A percentile compares a stretch with the other conserved stretches of the same genome.
Conservation (phyloP, 345 rosid genomes). For the Brassica rapa region DNA sequence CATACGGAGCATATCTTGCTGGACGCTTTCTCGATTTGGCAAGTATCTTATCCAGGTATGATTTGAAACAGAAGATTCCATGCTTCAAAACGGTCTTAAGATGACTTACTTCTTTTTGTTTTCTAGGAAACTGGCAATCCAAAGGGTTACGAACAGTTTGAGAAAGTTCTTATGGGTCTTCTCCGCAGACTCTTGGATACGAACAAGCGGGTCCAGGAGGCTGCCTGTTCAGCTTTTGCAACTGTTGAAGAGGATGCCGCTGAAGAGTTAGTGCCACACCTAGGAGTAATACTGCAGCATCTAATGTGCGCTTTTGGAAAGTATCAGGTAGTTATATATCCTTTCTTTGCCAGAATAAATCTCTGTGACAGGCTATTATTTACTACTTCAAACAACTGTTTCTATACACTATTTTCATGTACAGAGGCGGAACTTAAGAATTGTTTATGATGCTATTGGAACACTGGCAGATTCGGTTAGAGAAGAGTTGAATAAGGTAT, state of each 20-base stretch:
- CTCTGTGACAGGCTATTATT: slow-evolving; percentile 4
- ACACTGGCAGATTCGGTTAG: slow-evolving; percentile 98
- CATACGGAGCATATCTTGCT: slow-evolving; percentile 91
- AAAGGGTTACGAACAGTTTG: slow-evolving; percentile 81
- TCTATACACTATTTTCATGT: slow-evolving; percentile 16
- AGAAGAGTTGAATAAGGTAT: slow-evolving; percentile 80
- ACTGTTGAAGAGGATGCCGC: slow-evolving; percentile 98
- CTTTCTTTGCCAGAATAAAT: slow-evolving; percentile 2
- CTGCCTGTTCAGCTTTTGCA: slow-evolving; percentile 99
- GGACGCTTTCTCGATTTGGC: slow-evolving; percentile 99
- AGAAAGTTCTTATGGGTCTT: slow-evolving; percentile 81
- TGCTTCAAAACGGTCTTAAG: slow-evolving; percentile 13
- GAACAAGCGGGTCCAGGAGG: slow-evolving; percentile 97
- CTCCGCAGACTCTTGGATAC: slow-evolving; percentile 78
- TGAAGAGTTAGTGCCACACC: slow-evolving; percentile 75
- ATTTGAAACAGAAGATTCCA: slow-evolving; percentile 8
- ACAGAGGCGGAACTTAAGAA: slow-evolving; percentile 93
- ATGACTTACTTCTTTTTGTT: background rate
- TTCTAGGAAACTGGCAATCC: slow-evolving; percentile 66
- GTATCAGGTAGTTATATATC: slow-evolving; percentile 70
- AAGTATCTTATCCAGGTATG: slow-evolving; percentile 93
- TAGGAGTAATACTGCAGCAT: slow-evolving; percentile 88
- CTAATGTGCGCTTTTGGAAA: slow-evolving; percentile 96
- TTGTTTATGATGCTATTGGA: slow-evolving; percentile 98
- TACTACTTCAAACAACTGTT: slow-evolving; percentile 11